Evolutionary conservation across 805 yeast genomes (phyloP).

Genomic region (Teunomyces cretensis): DNA sequence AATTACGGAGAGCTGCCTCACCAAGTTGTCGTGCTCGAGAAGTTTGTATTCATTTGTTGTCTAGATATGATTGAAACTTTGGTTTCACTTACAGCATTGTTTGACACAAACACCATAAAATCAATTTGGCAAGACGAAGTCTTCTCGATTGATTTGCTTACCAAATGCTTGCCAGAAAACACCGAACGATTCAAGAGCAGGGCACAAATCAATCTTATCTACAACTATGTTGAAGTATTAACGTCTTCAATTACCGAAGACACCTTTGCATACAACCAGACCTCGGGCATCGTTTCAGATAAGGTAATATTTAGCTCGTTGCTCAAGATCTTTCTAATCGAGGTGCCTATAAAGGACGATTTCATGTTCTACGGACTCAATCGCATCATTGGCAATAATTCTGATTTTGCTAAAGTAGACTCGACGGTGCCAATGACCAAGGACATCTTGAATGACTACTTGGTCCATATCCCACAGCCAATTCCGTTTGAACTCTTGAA

Average conservation of each 20-base stretch:
- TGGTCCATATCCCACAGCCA: constrained; percentile 29
- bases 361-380: constrained; percentile 55
- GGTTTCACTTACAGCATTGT: constrained; percentile 24
- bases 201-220: constrained; percentile 49
- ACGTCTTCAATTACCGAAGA: constrained; percentile 38
- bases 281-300: constrained; percentile 8
- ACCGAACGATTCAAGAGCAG: constrained; percentile 41
- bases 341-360: constrained; percentile 38
- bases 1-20: constrained; percentile 30
- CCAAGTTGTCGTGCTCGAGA: constrained; percentile 42
- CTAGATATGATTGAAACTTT: constrained; percentile 58
- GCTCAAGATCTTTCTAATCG: constrained; percentile 39
- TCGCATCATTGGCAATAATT: constrained; percentile 51
- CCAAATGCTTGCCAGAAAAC: constrained; percentile 47
- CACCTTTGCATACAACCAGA: constrained; percentile 25
- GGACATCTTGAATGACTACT: constrained; percentile 20
- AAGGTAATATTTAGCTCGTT: constrained; percentile 27
- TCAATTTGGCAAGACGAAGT: constrained; percentile 27
- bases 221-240: constrained; percentile 53
- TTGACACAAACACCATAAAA: constrained; percentile 19
- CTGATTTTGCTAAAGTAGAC: constrained; percentile 42
- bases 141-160: constrained; percentile 31
- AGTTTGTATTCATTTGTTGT: constrained; percentile 48
- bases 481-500: constrained; percentile 17
- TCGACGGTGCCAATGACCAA: constrained; percentile 36